Percentiles rank a stretch among this genome's conserved stretches.
Evolutionary conservation across 176 grass and related monocot species (phyloP).

Genomic region (Dactylis glomerata): DNA sequence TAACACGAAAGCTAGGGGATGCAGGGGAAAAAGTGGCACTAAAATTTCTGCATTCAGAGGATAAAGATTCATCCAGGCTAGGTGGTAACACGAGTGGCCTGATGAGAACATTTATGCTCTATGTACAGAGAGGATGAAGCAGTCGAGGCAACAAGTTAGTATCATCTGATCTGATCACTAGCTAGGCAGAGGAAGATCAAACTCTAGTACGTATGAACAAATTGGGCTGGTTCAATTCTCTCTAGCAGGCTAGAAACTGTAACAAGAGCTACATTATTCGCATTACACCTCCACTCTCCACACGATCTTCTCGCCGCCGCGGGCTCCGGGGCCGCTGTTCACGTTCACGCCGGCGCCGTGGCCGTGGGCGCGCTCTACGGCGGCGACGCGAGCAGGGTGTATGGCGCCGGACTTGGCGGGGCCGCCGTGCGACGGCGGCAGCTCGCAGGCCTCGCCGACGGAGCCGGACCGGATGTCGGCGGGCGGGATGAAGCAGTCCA

Average conservation of each 20-base stretch:
- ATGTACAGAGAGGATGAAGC: slow-evolving; percentile 41
- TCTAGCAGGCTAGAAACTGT: slow-evolving; percentile 4
- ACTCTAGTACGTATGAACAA: slow-evolving; percentile 49
- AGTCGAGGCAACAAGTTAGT: not conserved
- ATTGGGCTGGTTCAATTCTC: slow-evolving; percentile 43
- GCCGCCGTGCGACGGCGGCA: slow-evolving; percentile 39
- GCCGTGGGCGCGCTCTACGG: slow-evolving; percentile 19
- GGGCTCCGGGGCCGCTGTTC: not conserved
- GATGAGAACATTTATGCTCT: slow-evolving; percentile 50
- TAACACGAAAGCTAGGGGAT: not conserved
- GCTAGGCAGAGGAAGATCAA: slow-evolving; percentile 25
- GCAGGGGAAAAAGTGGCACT: not conserved
- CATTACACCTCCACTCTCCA: slow-evolving; percentile 69
- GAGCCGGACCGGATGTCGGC: slow-evolving; percentile 75
- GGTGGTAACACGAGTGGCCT: slow-evolving; percentile 3
- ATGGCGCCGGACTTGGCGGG: slow-evolving; percentile 15
- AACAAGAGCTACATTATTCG: not conserved
- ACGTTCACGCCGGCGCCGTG: not conserved
- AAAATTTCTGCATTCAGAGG: slow-evolving; percentile 69
- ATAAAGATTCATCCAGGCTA: slow-evolving; percentile 60
- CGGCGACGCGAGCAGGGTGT: slow-evolving; percentile 38
- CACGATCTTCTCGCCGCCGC: slow-evolving; percentile 55
- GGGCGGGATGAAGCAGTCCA: slow-evolving; percentile 95
- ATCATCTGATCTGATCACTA: slow-evolving; percentile 1
- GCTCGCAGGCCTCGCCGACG: slow-evolving; percentile 62